phyloP scores from a whole-genome alignment of 768 basidiomycete species.

The Lactifluus pinguis region DNA sequence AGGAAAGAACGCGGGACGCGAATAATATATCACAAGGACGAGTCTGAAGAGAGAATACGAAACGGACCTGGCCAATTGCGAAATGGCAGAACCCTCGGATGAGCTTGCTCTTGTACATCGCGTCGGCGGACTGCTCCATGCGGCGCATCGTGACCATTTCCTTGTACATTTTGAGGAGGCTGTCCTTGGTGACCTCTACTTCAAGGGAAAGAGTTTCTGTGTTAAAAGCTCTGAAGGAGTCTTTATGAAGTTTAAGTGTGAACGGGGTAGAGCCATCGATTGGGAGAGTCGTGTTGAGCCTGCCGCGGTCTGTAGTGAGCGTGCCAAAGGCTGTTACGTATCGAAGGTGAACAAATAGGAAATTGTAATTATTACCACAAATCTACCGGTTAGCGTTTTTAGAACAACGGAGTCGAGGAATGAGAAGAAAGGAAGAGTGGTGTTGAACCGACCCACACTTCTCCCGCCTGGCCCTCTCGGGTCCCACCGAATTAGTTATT shows the following conservation, averaged over 20 bases:
- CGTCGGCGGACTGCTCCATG: slow-evolving; percentile 97
- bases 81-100: slow-evolving; percentile 99
- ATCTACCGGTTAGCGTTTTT: neutral
- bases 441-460: neutral
- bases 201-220: slow-evolving; percentile 77
- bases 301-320: slow-evolving; percentile 70
- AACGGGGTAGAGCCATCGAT: slow-evolving; percentile 49
- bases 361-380: neutral
- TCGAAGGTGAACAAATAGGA: neutral
- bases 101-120: slow-evolving; percentile 93
- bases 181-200: slow-evolving; percentile 75
- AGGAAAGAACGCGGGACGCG: neutral
- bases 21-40: slow-evolving; percentile 1
- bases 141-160: slow-evolving; percentile 88
- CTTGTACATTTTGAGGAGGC: slow-evolving; percentile 82
- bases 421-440: neutral
- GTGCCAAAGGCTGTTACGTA: slow-evolving; percentile 30
- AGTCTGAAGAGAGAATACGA: neutral
- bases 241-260: slow-evolving; percentile 80
- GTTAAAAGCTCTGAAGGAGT: slow-evolving; percentile 74
- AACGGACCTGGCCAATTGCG: slow-evolving; percentile 84
- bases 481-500: too few species aligned
- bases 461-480: too few species aligned
- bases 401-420: slow-evolving; percentile 11
- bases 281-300: slow-evolving; percentile 63